phyloP scores from a whole-genome alignment of 106 monocot species.

The Dendrobium officinale region DNA sequence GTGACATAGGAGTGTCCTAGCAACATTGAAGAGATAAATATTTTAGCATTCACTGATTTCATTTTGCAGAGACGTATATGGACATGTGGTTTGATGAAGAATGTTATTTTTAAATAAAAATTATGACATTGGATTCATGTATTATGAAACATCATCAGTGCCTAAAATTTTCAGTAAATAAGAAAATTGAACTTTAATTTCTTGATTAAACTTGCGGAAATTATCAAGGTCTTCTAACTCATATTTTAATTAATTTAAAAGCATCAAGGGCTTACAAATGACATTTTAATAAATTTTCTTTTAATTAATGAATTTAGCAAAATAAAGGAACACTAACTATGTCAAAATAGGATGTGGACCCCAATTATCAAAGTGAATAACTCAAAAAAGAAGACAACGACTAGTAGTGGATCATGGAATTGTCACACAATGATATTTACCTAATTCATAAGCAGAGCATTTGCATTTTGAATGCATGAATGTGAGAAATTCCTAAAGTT shows the following conservation, averaged over 20 bases:
- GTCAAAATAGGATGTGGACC: background rate
- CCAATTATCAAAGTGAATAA: background rate
- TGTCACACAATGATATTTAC: background rate
- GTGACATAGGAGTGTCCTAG: background rate
- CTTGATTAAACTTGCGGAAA: background rate
- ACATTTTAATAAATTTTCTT: background rate
- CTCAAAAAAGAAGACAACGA: background rate
- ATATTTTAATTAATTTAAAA: background rate
- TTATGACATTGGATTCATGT: background rate
- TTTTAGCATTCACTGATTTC: background rate
- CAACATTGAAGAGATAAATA: background rate
- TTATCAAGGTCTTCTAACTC: no score
- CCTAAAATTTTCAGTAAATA: background rate
- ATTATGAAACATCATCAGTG: background rate
- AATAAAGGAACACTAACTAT: background rate
- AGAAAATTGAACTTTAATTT: background rate
- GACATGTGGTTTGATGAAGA: background rate
- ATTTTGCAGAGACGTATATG: background rate
- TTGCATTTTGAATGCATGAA: background rate
- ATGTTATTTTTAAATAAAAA: background rate
- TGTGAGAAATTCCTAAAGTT: background rate
- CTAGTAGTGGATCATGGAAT: background rate
- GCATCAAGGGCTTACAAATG: no score
- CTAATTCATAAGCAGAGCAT: background rate
- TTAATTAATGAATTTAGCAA: background rate